Evolutionary conservation across 75 land plant genomes (phyloP).

Genomic region (Pinus albicaulis): DNA sequence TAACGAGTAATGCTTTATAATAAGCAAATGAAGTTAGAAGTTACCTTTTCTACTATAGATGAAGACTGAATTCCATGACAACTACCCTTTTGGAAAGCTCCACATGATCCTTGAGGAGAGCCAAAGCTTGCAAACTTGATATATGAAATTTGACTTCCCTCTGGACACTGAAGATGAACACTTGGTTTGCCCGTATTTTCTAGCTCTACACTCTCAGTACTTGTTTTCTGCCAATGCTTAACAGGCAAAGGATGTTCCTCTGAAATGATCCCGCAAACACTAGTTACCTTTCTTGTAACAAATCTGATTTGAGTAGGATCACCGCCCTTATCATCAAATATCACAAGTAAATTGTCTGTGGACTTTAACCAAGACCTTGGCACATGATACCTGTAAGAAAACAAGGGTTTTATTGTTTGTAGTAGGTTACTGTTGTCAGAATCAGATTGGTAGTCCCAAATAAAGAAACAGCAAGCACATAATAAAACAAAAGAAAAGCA

Average conservation of each 20-base stretch:
- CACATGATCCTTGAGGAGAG: constrained; percentile 65
- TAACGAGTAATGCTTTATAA: not conserved
- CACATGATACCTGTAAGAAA: constrained; percentile 71
- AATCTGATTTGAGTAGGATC: constrained; percentile 70
- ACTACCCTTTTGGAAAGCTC: constrained; percentile 45
- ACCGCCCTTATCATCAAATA: constrained; percentile 94
- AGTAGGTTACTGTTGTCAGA: too few species aligned
- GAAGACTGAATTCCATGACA: constrained; percentile 55
- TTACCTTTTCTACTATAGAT: constrained; percentile 51
- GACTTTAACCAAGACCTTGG: constrained; percentile 84
- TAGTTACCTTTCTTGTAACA: constrained; percentile 39
- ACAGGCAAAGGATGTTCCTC: constrained; percentile 61
- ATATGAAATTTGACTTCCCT: constrained; percentile 34
- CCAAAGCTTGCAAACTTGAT: constrained; percentile 80
- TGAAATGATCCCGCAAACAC: constrained; percentile 44
- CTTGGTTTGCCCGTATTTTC: constrained; percentile 23
- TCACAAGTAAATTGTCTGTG: constrained; percentile 71
- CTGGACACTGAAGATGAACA: constrained; percentile 48
- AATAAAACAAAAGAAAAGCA: constrained; percentile 1
- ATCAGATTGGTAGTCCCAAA: too few species aligned
- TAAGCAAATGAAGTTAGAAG: not conserved
- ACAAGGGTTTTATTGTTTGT: not conserved
- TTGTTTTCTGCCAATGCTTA: constrained; percentile 23
- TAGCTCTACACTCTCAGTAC: constrained; percentile 3
- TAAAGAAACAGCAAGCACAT: too few species aligned